phyloP scores from a whole-genome alignment of 2,329 filamentous ascomycete species.

The Aspergillus brasiliensis region DNA sequence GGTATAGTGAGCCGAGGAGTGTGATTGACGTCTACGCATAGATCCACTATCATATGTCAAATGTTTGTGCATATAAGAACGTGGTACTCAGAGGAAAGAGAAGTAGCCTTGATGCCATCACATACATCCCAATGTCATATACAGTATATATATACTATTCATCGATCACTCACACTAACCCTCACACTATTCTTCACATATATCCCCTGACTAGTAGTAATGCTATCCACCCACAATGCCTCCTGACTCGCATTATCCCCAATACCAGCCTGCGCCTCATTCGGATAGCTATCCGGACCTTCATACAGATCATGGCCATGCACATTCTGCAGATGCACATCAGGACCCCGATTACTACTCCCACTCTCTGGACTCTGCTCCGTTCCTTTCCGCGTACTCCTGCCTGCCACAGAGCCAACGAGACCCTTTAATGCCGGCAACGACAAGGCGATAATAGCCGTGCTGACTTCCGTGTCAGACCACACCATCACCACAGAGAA shows the following conservation, averaged over 20 bases:
- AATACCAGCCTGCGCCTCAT: not conserved
- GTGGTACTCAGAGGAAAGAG: no score
- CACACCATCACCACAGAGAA: conserved; percentile 25
- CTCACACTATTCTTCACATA: not conserved
- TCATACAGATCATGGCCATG: not conserved
- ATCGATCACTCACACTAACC: not conserved
- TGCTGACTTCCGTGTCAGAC: conserved; percentile 20
- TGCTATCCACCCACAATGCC: not conserved
- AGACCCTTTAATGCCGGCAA: conserved; percentile 17
- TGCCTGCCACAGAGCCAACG: not conserved
- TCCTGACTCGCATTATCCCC: conserved; percentile 4
- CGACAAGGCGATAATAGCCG: conserved; percentile 23
- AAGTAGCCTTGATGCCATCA: no score
- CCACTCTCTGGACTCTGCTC: not conserved
- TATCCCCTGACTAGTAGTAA: not conserved
- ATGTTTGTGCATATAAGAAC: no score
- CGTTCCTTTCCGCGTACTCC: not conserved
- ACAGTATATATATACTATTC: not conserved
- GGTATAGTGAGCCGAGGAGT: conserved; percentile 24
- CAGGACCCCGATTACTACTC: not conserved
- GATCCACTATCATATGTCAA: no score
- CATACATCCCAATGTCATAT: no score
- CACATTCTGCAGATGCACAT: not conserved
- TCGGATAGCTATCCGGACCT: not conserved
- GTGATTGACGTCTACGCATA: conserved; percentile 25